Evolutionary conservation across 2,329 filamentous ascomycete genomes (phyloP).

Genomic region (Clonostachys sp.): DNA sequence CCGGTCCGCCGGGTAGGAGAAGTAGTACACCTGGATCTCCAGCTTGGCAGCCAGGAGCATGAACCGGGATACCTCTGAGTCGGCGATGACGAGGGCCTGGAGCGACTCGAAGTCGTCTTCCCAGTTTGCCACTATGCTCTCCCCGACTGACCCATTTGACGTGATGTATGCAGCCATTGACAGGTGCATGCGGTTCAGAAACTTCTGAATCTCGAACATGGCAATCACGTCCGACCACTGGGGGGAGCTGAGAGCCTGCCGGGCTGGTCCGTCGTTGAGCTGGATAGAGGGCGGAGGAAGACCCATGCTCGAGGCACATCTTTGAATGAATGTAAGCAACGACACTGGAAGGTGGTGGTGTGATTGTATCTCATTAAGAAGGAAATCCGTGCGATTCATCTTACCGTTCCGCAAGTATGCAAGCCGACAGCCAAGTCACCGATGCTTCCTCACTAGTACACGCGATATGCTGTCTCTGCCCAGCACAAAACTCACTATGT

Average conservation of each 20-base stretch:
- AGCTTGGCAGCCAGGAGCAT: slow-evolving; percentile 42
- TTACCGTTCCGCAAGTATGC: slow-evolving; percentile 45
- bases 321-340: slow-evolving; percentile 11
- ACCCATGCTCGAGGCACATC: slow-evolving; percentile 35
- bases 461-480: slow-evolving; percentile 32
- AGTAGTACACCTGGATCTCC: slow-evolving; percentile 50
- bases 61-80: slow-evolving; percentile 43
- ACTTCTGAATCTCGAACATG: slow-evolving; percentile 43
- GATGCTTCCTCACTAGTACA: slow-evolving; percentile 47
- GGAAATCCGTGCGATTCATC: neutral
- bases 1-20: slow-evolving; percentile 20
- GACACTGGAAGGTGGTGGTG: neutral
- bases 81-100: slow-evolving; percentile 36
- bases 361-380: no score
- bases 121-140: slow-evolving; percentile 39
- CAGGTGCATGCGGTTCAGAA: slow-evolving; percentile 41
- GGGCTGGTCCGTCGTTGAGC: slow-evolving; percentile 38
- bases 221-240: slow-evolving; percentile 36
- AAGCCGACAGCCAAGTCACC: slow-evolving; percentile 48
- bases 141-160: slow-evolving; percentile 37
- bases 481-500: slow-evolving; percentile 41
- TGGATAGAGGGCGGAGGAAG: slow-evolving; percentile 45
- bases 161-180: slow-evolving; percentile 42
- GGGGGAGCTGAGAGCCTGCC: slow-evolving; percentile 26
- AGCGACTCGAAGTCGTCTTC: slow-evolving; percentile 49